Evolutionary conservation across 78 protist genomes (phyloP), one percentile per base, ranked within the genome.

Genomic region (Neovahlkampfia damariscottae): DNA sequence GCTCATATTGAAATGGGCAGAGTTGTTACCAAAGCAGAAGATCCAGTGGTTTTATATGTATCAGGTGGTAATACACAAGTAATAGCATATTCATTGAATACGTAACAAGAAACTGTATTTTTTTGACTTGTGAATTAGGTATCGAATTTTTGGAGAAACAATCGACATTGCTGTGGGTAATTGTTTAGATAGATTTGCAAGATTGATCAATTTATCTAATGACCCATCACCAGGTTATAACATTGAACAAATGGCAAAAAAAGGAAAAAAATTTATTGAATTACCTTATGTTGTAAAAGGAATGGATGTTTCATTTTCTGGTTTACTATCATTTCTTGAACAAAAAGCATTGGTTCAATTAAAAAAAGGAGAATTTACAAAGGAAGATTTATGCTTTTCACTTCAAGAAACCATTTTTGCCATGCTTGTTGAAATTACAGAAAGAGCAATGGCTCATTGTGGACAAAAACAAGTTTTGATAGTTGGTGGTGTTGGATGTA

Each of bases 1-100:
- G 96, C 89, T n/a, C 98, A 98, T 76, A 96, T 98, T 30, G 99
- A 98, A 70, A 98, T 98, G 99, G 99, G 99, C 38, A 40, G 98
- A 29, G 36, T 92, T 6, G 90, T 90, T 38, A 96, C 99, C 0
- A 85, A 82, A 8, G 88, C 95, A 0, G 38, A 29, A 3, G 90
- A 96, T 67, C 99, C 99, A 0, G 89, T 94, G 0, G 96, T 94
- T 34, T 86, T 98, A 29, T 98, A 98, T 77, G 99, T 96, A 31
- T 82, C 92, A 68, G 99, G 99, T 28, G 99, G 98, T 35, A 98
- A 98, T 75, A 95, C 99, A 32, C 99, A 96, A 77, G 95, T 96
- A 3, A 86, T 88, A 36, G 82, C 88, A 9, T 82, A 28, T 85
- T 8, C 37, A 34, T 5, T 71, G 86, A 0, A 1, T 8, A 2